These are phyloP conservation scores for Fraxinus latifolia DNA, from an alignment of 305 asterid genomes.

Conservation along the genomic window DNA sequence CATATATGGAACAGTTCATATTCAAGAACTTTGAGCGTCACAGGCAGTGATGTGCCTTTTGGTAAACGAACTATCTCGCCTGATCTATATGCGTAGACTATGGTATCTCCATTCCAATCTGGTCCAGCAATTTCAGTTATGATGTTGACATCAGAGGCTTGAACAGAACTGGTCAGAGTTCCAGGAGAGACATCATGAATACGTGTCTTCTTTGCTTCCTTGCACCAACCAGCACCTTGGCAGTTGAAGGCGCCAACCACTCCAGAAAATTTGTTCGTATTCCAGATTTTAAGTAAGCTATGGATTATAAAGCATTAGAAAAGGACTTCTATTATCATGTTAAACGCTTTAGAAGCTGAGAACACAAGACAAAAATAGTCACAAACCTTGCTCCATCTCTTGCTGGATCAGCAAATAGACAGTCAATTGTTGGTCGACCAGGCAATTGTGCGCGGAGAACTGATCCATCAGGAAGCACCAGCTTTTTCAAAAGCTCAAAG, in stretches of 20 bases:
- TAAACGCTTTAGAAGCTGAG: background rate
- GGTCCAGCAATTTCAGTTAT: conserved; percentile 65
- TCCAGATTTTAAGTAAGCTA: conserved; percentile 98
- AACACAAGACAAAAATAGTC: conserved; percentile 8
- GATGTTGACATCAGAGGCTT: conserved; percentile 56
- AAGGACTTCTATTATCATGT: background rate
- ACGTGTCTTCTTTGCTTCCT: conserved; percentile 64
- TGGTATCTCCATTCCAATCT: conserved; percentile 78
- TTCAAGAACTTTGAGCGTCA: conserved; percentile 77
- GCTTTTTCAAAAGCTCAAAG: conserved; percentile 81
- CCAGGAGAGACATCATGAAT: conserved; percentile 87
- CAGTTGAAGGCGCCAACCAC: conserved; percentile 94
- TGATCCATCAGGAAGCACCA: conserved; percentile 92
- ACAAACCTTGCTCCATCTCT: conserved; percentile 84
- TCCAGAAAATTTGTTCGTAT: conserved; percentile 71
- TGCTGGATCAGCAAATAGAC: conserved; percentile 89
- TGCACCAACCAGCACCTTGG: conserved; percentile 99
- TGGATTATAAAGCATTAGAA: conserved; percentile 13
- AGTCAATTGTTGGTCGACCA: conserved; percentile 87
- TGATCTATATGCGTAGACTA: conserved; percentile 61
- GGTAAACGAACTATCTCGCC: conserved; percentile 61
- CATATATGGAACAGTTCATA: conserved; percentile 84
- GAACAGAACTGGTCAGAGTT: conserved; percentile 70
- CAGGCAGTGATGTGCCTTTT: conserved; percentile 70
- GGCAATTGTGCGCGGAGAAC: conserved; percentile 83